phyloP scores from a whole-genome alignment of 306 rosid genomes.

The Quercus berberidifolia region DNA sequence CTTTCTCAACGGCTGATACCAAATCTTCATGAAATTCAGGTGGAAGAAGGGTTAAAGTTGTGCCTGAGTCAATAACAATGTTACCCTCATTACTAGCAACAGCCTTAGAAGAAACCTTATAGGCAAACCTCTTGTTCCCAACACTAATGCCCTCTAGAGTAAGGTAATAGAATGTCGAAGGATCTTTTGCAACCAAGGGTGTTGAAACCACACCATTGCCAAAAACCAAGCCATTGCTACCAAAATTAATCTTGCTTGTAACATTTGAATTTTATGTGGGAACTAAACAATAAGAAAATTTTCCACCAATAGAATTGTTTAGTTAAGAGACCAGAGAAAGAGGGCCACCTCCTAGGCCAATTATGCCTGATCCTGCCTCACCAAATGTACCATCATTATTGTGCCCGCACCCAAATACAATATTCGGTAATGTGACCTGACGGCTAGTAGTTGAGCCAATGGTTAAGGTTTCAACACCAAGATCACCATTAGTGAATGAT shows the following conservation, averaged over 20 bases:
- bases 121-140: constrained; percentile 28
- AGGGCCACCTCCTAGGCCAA: constrained; percentile 50
- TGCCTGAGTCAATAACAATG: constrained; percentile 53
- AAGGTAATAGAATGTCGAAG: constrained; percentile 21
- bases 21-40: neutral
- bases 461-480: constrained; percentile 39
- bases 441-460: constrained; percentile 1
- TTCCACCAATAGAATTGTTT: neutral
- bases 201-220: constrained; percentile 26
- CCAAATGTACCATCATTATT: constrained; percentile 35
- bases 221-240: constrained; percentile 15
- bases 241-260: constrained; percentile 48
- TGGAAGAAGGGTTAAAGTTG: constrained; percentile 37
- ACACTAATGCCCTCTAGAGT: constrained; percentile 49
- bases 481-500: constrained; percentile 37
- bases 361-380: constrained; percentile 30
- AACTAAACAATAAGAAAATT: constrained; percentile 55
- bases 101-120: neutral
- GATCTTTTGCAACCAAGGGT: constrained; percentile 13
- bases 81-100: constrained; percentile 24
- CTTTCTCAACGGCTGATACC: constrained; percentile 14
- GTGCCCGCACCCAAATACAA: constrained; percentile 46
- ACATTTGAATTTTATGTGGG: neutral
- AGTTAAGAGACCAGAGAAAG: constrained; percentile 58
- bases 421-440: neutral